Conservation (phyloP, 179 eudicot species). For the Beta macrorhiza region DNA sequence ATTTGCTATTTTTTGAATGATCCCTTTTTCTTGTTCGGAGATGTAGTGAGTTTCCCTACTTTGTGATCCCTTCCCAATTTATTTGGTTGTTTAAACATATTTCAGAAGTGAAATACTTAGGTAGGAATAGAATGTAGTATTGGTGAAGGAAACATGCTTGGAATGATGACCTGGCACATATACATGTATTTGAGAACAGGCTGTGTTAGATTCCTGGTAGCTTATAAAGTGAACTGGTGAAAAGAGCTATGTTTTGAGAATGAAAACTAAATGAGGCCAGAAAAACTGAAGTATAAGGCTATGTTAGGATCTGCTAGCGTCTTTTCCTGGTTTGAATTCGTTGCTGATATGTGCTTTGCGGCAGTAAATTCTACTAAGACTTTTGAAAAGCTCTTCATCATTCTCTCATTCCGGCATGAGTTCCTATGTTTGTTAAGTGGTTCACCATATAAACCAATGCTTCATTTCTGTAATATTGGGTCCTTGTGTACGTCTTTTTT, state of each 20-base stretch:
- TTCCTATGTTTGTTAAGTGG: neutral
- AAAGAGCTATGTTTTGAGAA: too few species aligned
- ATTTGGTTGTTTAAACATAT: neutral
- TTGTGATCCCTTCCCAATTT: neutral
- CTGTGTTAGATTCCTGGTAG: neutral
- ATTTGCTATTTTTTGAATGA: neutral
- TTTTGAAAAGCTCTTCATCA: too few species aligned
- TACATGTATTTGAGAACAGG: neutral
- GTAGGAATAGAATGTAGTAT: too few species aligned
- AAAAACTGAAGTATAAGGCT: neutral
- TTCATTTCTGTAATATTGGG: neutral
- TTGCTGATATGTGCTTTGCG: neutral
- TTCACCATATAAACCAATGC: conserved; percentile 1
- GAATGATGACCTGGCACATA: neutral
- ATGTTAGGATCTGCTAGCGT: neutral
- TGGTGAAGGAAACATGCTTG: neutral
- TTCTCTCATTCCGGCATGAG: too few species aligned
- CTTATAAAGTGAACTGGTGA: too few species aligned
- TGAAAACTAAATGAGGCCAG: too few species aligned
- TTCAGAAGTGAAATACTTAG: too few species aligned
- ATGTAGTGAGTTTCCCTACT: too few species aligned
- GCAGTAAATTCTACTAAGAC: too few species aligned
- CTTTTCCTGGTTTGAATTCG: neutral
- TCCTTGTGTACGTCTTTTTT: neutral
- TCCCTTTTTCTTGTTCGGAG: neutral